A percentile compares a stretch with the other conserved stretches of the same genome.
Evolutionary conservation across 2,329 filamentous ascomycete species (phyloP).

Genomic region (Hypoxylon sp.): DNA sequence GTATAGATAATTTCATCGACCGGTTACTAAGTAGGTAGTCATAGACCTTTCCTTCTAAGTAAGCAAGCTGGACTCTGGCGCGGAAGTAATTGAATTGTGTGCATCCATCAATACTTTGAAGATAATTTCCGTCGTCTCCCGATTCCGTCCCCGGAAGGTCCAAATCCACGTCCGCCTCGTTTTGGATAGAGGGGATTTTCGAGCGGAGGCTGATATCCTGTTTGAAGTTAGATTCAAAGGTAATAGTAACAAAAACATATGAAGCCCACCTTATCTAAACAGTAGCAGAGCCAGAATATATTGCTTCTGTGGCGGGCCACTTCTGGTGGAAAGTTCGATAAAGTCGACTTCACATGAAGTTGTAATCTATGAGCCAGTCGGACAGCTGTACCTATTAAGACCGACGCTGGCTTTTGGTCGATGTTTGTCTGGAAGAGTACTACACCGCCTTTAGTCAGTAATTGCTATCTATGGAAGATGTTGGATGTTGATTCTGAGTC

Average conservation of each 20-base stretch:
- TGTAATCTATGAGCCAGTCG: slow-evolving; percentile 57
- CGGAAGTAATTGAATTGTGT: slow-evolving; percentile 58
- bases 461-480: neutral
- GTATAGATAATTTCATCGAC: slow-evolving; percentile 45
- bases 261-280: slow-evolving; percentile 57
- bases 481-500: neutral
- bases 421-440: slow-evolving; percentile 57
- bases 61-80: slow-evolving; percentile 58
- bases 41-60: slow-evolving; percentile 60
- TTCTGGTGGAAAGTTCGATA: slow-evolving; percentile 48
- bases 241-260: no score
- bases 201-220: slow-evolving; percentile 58
- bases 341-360: slow-evolving; percentile 54
- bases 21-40: slow-evolving; percentile 57
- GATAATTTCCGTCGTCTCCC: slow-evolving; percentile 53
- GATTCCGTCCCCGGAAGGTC: slow-evolving; percentile 54
- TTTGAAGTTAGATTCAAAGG: slow-evolving; percentile 20
- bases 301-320: slow-evolving; percentile 56
- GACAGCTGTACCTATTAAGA: slow-evolving; percentile 59
- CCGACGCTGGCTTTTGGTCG: slow-evolving; percentile 57
- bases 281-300: slow-evolving; percentile 61
- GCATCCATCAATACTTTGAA: slow-evolving; percentile 56
- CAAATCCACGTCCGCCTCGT: slow-evolving; percentile 60
- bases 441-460: slow-evolving; percentile 24
- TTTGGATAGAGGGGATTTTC: slow-evolving; percentile 57